Evolutionary conservation across 495 filamentous ascomycete species (phyloP).

Genomic region (Podospora anserina): DNA sequence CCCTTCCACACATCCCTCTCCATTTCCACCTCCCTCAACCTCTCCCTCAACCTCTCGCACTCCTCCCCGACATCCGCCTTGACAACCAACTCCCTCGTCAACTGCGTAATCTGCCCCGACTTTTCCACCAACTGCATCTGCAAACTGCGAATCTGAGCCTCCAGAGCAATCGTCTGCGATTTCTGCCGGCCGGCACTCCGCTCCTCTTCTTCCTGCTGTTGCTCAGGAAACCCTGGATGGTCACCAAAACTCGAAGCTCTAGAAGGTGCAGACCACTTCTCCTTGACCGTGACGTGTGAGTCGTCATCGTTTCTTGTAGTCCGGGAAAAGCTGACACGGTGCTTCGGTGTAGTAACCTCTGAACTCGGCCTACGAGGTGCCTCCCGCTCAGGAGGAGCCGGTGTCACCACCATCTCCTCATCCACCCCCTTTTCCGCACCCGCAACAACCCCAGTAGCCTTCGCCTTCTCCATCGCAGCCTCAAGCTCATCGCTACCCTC

Average conservation of each 20-base stretch:
- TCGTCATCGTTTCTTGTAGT: not conserved
- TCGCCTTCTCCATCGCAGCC: not conserved
- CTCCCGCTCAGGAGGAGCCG: not conserved
- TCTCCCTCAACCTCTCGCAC: constrained; percentile 41
- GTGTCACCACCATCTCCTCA: not conserved
- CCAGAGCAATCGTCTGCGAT: constrained; percentile 39
- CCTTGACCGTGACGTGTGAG: not conserved
- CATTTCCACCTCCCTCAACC: constrained; percentile 42
- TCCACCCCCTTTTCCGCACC: not conserved
- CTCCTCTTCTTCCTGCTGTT: constrained; percentile 13
- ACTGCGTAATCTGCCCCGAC: constrained; percentile 41
- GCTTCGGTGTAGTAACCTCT: not conserved
- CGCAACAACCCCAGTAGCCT: not conserved
- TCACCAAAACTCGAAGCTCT: not conserved
- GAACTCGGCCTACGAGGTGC: not conserved
- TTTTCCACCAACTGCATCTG: constrained; percentile 41
- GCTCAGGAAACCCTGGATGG: not conserved
- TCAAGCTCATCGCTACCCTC: not conserved
- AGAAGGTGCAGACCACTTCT: not conserved
- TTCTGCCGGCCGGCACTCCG: not conserved
- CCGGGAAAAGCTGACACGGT: not conserved
- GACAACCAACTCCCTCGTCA: constrained; percentile 42
- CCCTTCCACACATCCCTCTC: constrained; percentile 48
- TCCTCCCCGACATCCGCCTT: constrained; percentile 31
- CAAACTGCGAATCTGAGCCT: constrained; percentile 45